Evolutionary conservation across 1,284 basidiomycete species (phyloP), one percentile per base, ranked within the genome.

Genomic region (Quambalaria eucalypti): DNA sequence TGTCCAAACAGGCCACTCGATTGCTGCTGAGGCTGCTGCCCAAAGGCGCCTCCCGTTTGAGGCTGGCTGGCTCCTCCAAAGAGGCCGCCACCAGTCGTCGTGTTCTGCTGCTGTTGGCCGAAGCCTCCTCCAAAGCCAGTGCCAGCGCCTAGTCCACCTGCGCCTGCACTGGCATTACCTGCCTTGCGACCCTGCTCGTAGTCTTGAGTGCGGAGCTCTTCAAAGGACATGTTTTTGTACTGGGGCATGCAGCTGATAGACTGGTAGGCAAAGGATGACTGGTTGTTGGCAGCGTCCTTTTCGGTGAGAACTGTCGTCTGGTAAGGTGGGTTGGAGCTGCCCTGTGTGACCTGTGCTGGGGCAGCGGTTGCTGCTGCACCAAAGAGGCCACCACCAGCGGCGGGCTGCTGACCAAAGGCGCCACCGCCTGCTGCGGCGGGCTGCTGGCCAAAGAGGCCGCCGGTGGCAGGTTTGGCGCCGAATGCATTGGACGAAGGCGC

Each of bases 351-450:
- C 25, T 46, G 42, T 23, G 42, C 42, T 3, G 55, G 55, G 33
- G 52, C 42, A 26, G 36, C 55, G 26, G 44, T 19, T 14, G 26
- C 55, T 23, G n/a, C 40, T 14, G 54, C 53, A 33, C 39, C 51
- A 39, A 57, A 52, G 16, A 54, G 19, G 30, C 55, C 55, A 25
- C 55, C 55, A 16, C 29, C 26, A 3, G 30, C 31, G 28, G 33
- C 28, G 19, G 39, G 42, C 28, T 52, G 51, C 38, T 68, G 68
- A 48, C 77, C 77, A 57, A 78, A 78, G 38, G 76, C 71, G 26
- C 65, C 70, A 4, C 69, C 69, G n/a, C n/a, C n/a, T n/a, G n/a
- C n/a, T 14, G 77, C 65, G 25, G 62, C 65, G 48, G 72, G 73
- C 56, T 62, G 63, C 50, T 65, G 63, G n/a, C 68, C 64, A 38